These are phyloP conservation scores for Glebionis coronaria DNA, from an alignment of 129 eudicot genomes.

Conservation along the genomic window DNA sequence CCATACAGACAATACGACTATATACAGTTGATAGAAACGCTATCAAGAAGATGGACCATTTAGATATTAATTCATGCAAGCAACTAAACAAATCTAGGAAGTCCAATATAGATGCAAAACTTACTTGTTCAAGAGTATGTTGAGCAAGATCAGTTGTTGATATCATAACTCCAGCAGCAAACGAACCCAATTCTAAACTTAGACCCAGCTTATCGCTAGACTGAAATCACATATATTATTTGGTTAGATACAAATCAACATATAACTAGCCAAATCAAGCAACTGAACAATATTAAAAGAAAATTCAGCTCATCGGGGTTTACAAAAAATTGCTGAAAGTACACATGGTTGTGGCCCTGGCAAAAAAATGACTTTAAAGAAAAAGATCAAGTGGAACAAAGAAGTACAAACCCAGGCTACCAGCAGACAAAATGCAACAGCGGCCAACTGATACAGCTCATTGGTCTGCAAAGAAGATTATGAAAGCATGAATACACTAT, in stretches of 20 bases:
- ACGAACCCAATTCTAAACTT: slow-evolving; percentile 95
- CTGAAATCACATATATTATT: slow-evolving; percentile 44
- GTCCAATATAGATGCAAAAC: slow-evolving; percentile 19
- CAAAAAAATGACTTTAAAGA: not conserved
- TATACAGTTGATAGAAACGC: not conserved
- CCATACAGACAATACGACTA: not conserved
- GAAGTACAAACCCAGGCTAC: slow-evolving; percentile 90
- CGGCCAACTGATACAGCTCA: slow-evolving; percentile 92
- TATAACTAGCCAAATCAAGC: too few species aligned
- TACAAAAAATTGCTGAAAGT: too few species aligned
- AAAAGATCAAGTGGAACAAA: slow-evolving; percentile 10
- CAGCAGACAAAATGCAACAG: slow-evolving; percentile 96
- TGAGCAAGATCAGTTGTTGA: slow-evolving; percentile 98
- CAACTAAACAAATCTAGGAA: slow-evolving; percentile 2
- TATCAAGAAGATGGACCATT: not conserved
- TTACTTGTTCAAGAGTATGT: slow-evolving; percentile 98
- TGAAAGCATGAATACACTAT: slow-evolving; percentile 8
- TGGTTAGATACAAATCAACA: slow-evolving; percentile 4
- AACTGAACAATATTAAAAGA: too few species aligned
- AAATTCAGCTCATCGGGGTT: too few species aligned
- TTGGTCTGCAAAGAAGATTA: slow-evolving; percentile 70
- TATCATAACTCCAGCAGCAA: slow-evolving; percentile 99
- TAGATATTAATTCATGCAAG: not conserved
- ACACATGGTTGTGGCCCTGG: too few species aligned
- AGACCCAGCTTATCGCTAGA: slow-evolving; percentile 96